Evolutionary conservation across 2,329 filamentous ascomycete genomes (phyloP), one percentile per base, ranked within the genome.

Genomic region (Aspergillus neotritici): DNA sequence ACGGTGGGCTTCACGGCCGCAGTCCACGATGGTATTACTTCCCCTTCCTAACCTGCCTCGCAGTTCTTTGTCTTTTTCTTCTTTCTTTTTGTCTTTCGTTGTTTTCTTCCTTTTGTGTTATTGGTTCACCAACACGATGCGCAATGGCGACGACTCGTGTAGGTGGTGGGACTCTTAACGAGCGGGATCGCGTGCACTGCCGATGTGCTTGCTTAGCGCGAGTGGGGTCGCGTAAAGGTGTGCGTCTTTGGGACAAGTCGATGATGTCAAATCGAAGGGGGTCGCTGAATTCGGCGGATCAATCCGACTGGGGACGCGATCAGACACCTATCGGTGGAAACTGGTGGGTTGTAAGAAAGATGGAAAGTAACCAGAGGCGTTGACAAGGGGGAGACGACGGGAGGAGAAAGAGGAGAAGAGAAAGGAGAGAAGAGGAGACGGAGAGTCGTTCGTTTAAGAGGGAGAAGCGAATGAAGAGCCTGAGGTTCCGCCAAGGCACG

Each of bases 11-110:
- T 25, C 21, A 25, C 7, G 7, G 21, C 21, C 54, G 54, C 54
- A 46, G 52, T 53, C 56, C 54, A 56, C 52, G 48, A 47, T 41
- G 47, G 53, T 61, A 63, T 62, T 64, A 66, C 60, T 65, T 55
- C 49, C 51, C 56, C 51, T 54, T 50, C 49, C 54, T 51, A 48
- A 47, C 41, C 46, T 48, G 33, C 47, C 45, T 51, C 43, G 47
- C 48, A 53, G 55, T 41, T 43, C 47, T 48, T 44, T 55, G 51
- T 53, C 29, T n/a, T 21, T 28, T 29, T 48, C 39, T 21, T 6
- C 7, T 21, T 21, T 6, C 7, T 21, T 6, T 21, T 21, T 21
- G n/a, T n/a, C n/a, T n/a, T n/a, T n/a, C n/a, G n/a, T 21, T 21
- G 5, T 21, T 21, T 21, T 21, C 1, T 21, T 21, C 4, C 17